Evolutionary conservation across 805 yeast species (phyloP).

Genomic region (Teunomyces panamensis): DNA sequence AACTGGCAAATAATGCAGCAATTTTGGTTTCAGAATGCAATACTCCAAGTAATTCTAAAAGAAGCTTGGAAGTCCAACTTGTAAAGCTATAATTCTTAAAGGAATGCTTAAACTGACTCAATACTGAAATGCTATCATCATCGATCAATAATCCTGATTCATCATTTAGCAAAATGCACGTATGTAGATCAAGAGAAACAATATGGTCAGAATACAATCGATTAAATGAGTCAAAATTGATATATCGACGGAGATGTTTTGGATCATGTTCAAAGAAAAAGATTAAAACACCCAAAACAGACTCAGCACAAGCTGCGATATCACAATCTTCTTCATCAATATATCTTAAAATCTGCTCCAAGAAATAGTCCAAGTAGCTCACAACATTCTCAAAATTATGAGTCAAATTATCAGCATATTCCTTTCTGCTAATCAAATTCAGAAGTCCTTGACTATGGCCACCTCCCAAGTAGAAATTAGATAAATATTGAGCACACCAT

Average conservation of each 20-base stretch:
- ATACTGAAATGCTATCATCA: slow-evolving; percentile 11
- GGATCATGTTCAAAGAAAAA: slow-evolving; percentile 19
- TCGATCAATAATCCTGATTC: slow-evolving; percentile 15
- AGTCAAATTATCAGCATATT: slow-evolving; percentile 7
- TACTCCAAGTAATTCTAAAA: slow-evolving; percentile 33
- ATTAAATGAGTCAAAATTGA: slow-evolving; percentile 20
- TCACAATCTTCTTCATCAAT: slow-evolving; percentile 14
- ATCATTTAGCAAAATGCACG: slow-evolving; percentile 29
- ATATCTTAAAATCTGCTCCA: slow-evolving; percentile 20
- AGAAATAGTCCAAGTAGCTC: slow-evolving; percentile 22
- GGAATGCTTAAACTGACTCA: slow-evolving; percentile 7
- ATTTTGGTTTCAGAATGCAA: slow-evolving; percentile 24
- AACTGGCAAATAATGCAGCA: slow-evolving; percentile 31
- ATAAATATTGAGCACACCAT: slow-evolving; percentile 24
- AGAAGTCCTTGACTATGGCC: slow-evolving; percentile 9
- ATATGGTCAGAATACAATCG: slow-evolving; percentile 16
- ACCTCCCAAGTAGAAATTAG: slow-evolving; percentile 20
- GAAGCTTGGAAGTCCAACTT: slow-evolving; percentile 27
- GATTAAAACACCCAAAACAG: slow-evolving; percentile 39
- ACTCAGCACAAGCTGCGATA: slow-evolving; percentile 31
- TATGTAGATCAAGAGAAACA: slow-evolving; percentile 31
- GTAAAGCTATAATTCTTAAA: slow-evolving; percentile 13
- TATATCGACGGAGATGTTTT: slow-evolving; percentile 15
- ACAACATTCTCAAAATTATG: slow-evolving; percentile 16
- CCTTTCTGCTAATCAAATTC: slow-evolving; percentile 2